These are phyloP conservation scores for Metschnikowia orientalis DNA, from an alignment of 805 yeast species.

Conservation along the genomic window DNA sequence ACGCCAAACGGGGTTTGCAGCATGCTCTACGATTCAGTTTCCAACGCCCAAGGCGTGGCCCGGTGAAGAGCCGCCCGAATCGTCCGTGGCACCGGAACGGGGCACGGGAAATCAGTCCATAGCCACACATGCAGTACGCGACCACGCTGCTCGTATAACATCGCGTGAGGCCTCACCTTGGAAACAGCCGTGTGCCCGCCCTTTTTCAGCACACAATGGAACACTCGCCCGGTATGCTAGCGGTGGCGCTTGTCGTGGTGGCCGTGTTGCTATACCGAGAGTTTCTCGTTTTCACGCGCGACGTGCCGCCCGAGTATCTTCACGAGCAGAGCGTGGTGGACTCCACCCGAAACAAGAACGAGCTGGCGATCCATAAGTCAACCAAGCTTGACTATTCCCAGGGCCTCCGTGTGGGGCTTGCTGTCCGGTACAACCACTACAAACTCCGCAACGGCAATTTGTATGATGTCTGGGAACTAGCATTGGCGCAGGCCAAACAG, in stretches of 20 bases:
- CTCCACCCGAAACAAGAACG: constrained; percentile 58
- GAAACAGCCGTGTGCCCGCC: not conserved
- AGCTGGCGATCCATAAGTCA: constrained; percentile 74
- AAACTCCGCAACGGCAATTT: constrained; percentile 70
- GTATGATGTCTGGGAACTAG: constrained; percentile 67
- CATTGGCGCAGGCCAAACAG: constrained; percentile 21
- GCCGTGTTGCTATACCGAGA: constrained; percentile 19
- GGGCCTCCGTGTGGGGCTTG: constrained; percentile 65
- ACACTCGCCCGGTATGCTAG: constrained; percentile 13
- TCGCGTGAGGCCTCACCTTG: too few relatives aligned
- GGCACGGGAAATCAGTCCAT: too few relatives aligned
- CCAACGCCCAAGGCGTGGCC: too few relatives aligned
- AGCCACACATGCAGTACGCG: too few relatives aligned
- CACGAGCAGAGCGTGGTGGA: constrained; percentile 63
- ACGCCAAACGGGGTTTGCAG: too few relatives aligned
- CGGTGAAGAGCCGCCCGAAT: too few relatives aligned
- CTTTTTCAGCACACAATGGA: constrained; percentile 5
- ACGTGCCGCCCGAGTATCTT: constrained; percentile 55
- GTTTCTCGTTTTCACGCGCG: constrained; percentile 39
- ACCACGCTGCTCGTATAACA: too few relatives aligned
- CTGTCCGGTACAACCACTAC: constrained; percentile 57
- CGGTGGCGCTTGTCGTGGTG: constrained; percentile 16
- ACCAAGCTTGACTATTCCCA: constrained; percentile 68
- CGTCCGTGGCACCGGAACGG: too few relatives aligned
- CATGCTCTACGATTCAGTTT: too few relatives aligned